A percentile compares a stretch with the other conserved stretches of the same genome.
These are phyloP conservation scores for Tothia fuscella DNA, from an alignment of 2,329 filamentous ascomycete species.

Conservation along the genomic window DNA sequence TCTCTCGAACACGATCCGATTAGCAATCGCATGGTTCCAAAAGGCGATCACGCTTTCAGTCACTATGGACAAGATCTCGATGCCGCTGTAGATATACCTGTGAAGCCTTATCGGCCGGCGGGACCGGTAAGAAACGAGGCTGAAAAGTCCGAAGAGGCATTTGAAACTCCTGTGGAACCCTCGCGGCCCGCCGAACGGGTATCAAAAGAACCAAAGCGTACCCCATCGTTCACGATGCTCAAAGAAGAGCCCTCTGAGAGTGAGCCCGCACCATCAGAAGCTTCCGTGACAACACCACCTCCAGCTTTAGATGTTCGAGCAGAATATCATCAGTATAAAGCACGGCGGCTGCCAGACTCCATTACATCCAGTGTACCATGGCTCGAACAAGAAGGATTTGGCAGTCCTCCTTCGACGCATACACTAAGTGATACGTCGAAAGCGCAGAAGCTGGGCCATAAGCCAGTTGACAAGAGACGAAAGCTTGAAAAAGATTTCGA, in stretches of 20 bases:
- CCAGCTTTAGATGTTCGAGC: not conserved
- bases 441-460: not conserved
- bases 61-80: slow-evolving; percentile 3
- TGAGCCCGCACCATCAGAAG: not conserved
- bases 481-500: slow-evolving; percentile 5
- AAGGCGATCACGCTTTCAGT: slow-evolving; percentile 1
- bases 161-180: not conserved
- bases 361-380: not conserved
- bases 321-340: slow-evolving; percentile 7
- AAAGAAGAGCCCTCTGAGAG: slow-evolving; percentile 3
- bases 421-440: not conserved
- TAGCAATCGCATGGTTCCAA: slow-evolving; percentile 9
- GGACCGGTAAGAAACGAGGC: not conserved
- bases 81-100: slow-evolving; percentile 1
- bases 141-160: not conserved
- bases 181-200: not conserved
- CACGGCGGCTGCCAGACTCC: not conserved
- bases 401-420: not conserved
- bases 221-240: slow-evolving; percentile 4
- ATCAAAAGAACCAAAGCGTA: not conserved
- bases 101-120: not conserved
- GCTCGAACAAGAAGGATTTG: slow-evolving; percentile 5
- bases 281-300: not conserved
- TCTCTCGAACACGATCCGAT: slow-evolving; percentile 10
- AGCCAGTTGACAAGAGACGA: not conserved